Evolutionary conservation across 495 filamentous ascomycete genomes (phyloP), one percentile per base, ranked within the genome.

Genomic region (Penicillium verhagenii): DNA sequence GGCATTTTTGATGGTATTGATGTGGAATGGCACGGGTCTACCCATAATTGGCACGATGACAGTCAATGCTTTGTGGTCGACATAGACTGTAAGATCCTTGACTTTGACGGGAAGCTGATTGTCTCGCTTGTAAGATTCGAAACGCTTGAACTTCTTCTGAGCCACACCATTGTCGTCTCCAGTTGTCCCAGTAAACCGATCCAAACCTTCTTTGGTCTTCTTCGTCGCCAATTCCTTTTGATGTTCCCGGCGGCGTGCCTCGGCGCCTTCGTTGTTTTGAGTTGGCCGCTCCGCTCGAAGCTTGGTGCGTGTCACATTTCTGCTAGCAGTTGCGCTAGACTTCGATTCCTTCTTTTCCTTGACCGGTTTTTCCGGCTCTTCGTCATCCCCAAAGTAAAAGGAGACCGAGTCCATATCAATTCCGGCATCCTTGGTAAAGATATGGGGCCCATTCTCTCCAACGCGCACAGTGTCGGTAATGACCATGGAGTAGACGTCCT

Each of bases 91-190:
- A 39, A 97, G 78, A 61, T 96, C 92, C 64, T 86, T 85, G 57
- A 96, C 86, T 71, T 83, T 84, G 9, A 80, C 65, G 2, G 95
- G 95, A 44, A 99, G 84, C 65, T 97, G 93, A 61, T 93, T 96
- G 69, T 99, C 94, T 23, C 95, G 85, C 75, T 97, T 99, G 76
- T 99, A 99, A 1, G 95, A 97, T 72, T 97, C 95, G 66, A 97
- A 99, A 33, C 89, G 88, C 75, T 97, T 97, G 78, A 97, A 97
- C 72, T 90, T 92, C 79, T 97, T 97, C 68, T 93, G 83, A 44
- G 90, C 83, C 23, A 88, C 87, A n/a, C 92, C 92, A 65, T 96
- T 96, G 37, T 92, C 82, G 53, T 89, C 89, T 11, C 86, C 86
- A 6, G 88, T 91, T 6, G 88, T 87, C 50, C 84, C 82, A 43